Conservation (phyloP, 257 asterid genomes). For the Gynochthodes officinalis region DNA sequence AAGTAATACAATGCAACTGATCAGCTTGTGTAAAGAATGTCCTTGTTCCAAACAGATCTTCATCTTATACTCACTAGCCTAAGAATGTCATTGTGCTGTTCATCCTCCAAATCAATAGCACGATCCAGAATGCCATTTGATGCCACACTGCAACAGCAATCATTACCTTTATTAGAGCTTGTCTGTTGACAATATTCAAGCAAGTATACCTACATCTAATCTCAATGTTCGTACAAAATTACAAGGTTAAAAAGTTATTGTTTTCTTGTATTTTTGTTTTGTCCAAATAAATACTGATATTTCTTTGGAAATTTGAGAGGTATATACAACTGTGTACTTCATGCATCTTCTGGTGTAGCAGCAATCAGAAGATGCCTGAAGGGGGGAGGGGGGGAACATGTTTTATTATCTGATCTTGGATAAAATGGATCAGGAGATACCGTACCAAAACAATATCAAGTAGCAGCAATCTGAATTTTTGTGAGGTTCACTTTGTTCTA, state of each 20-base stretch:
- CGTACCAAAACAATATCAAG: too few relatives aligned
- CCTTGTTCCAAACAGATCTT: background rate
- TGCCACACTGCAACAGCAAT: conserved; percentile 44
- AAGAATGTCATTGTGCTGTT: conserved; percentile 64
- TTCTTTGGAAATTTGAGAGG: too few relatives aligned
- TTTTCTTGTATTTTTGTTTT: too few relatives aligned
- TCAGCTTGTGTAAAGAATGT: background rate
- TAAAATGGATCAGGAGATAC: too few relatives aligned
- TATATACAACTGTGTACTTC: too few relatives aligned
- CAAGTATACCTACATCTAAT: background rate
- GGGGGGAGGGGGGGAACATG: too few relatives aligned
- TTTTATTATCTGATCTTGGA: too few relatives aligned
- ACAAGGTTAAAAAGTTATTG: background rate
- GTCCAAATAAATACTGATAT: too few relatives aligned
- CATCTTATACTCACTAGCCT: conserved; percentile 48
- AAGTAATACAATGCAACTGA: background rate
- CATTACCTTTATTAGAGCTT: background rate
- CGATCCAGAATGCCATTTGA: conserved; percentile 70
- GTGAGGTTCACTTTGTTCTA: too few relatives aligned
- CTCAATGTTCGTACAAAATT: background rate
- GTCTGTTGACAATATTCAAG: background rate
- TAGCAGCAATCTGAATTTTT: too few relatives aligned
- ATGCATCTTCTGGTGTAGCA: too few relatives aligned
- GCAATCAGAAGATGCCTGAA: too few relatives aligned
- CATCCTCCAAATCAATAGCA: conserved; percentile 65